These are phyloP conservation scores for Cymodocea nodosa DNA, from an alignment of 116 monocot species.

Conservation along the genomic window DNA sequence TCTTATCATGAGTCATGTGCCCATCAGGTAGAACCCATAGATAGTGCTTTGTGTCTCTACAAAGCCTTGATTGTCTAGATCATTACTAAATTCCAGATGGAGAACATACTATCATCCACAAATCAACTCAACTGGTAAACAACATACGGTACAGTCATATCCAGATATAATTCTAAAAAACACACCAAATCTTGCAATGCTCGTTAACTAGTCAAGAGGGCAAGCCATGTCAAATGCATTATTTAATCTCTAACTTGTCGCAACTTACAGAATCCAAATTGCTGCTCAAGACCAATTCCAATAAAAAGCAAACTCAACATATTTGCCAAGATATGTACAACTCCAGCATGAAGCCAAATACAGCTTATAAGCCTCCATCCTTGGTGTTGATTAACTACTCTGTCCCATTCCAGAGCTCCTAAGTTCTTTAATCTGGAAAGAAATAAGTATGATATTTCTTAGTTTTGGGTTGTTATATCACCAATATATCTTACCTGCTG, in stretches of 20 bases:
- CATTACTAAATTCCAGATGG: too few relatives aligned
- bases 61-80: too few relatives aligned
- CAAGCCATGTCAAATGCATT: background rate
- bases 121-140: too few relatives aligned
- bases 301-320: conserved; percentile 56
- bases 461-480: background rate
- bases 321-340: conserved; percentile 51
- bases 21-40: too few relatives aligned
- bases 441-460: background rate
- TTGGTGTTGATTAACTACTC: conserved; percentile 43
- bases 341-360: conserved; percentile 71
- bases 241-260: background rate
- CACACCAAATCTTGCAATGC: background rate
- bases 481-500: too few relatives aligned
- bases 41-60: too few relatives aligned
- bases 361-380: conserved; percentile 67
- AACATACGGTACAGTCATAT: too few relatives aligned
- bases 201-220: background rate
- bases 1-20: too few relatives aligned
- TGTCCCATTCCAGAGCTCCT: conserved; percentile 57
- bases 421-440: conserved; percentile 42
- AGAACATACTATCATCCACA: too few relatives aligned
- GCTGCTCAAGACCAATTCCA: conserved; percentile 58
- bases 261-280: conserved; percentile 62
- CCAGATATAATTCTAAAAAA: background rate